phyloP scores from a whole-genome alignment of 495 filamentous ascomycete species.

The Chlorociboria aeruginascens region DNA sequence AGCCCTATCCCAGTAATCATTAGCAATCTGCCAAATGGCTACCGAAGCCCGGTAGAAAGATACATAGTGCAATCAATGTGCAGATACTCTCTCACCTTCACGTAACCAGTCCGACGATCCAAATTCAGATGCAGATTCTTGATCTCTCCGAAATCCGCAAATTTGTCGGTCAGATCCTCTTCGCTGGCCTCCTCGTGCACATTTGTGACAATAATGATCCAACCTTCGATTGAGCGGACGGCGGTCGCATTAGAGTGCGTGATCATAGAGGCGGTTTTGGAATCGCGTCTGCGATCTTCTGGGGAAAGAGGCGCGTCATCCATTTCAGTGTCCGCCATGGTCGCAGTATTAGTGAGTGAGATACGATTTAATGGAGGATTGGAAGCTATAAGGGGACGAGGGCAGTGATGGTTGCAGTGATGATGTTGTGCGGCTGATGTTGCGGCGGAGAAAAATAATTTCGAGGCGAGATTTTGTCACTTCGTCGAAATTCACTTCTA shows the following conservation, averaged over 20 bases:
- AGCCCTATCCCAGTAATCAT: constrained; percentile 46
- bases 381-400: too few relatives aligned
- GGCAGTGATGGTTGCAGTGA: neutral
- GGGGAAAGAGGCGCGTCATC: constrained; percentile 47
- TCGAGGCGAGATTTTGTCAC: too few relatives aligned
- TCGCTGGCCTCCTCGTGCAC: constrained; percentile 97
- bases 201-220: constrained; percentile 95
- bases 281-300: constrained; percentile 24
- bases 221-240: constrained; percentile 96
- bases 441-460: neutral
- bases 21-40: constrained; percentile 4
- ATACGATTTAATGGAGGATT: neutral
- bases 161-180: constrained; percentile 88
- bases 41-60: neutral
- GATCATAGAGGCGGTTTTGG: constrained; percentile 52
- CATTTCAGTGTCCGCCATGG: constrained; percentile 65
- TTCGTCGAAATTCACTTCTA: too few relatives aligned
- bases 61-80: neutral
- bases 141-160: constrained; percentile 93
- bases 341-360: constrained; percentile 8
- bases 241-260: constrained; percentile 75
- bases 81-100: constrained; percentile 58
- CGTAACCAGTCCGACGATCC: constrained; percentile 91
- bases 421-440: neutral
- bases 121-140: constrained; percentile 95